Evolutionary conservation across 768 basidiomycete species (phyloP), one percentile per base, ranked within the genome.

Genomic region (Tulasnella calospora): DNA sequence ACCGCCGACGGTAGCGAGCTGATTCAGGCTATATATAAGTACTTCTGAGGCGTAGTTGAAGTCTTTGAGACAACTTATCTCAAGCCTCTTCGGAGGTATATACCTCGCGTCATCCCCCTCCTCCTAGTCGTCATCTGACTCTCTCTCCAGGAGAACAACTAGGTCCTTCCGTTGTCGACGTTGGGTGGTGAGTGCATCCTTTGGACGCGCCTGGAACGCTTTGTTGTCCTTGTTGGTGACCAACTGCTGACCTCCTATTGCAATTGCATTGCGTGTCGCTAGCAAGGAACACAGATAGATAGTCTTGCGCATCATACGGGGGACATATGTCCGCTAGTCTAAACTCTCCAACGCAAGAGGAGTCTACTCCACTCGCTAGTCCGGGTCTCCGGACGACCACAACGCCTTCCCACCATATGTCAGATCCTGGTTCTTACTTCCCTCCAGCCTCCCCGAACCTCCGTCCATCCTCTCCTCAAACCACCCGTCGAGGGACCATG

Each of bases 401-500:
- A 67, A 67, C 61, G 30, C 33, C 61, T 67, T 67, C 61, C 61
- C 61, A 67, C 61, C 61, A 67, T 67, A 47, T 57, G 57, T 38
- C 75, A 69, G 75, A 76, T 17, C 6, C 36, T 44, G 46, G 38
- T n/a, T 78, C 77, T 13, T 78, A 78, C 77, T 78, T 78, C 70
- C 77, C 77, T 27, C 61, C 61, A 21, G 6, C 69, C 33, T 71
- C 77, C 67, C 41, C 77, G 33, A 70, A 40, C 19, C 57, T 41
- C 21, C 77, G 69, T 44, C 41, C 77, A 46, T 38, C 77, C 70
- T 71, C 77, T 36, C 69, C 77, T 51, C 61, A 61, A 12, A 46
- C 51, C 35, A 69, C 55, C 41, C 69, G 30, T 44, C n/a, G 36
- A 27, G 33, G 77, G 41, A 61, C 77, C 67, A 78, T 61, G 51